phyloP scores from a whole-genome alignment of 495 filamentous ascomycete genomes.

The Extremus antarcticus region DNA sequence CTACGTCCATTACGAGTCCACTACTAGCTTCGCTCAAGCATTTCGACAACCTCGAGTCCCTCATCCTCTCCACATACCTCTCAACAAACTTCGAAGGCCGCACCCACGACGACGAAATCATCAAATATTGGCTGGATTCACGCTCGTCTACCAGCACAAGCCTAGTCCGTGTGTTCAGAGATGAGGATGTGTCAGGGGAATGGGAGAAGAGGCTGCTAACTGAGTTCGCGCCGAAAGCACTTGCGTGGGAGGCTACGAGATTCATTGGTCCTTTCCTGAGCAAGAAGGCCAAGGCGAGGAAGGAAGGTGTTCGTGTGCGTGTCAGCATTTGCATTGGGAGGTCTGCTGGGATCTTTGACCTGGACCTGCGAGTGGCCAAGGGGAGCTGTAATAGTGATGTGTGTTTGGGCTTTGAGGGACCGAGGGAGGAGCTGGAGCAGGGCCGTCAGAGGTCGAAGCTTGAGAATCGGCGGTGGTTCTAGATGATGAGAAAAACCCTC shows the following conservation, averaged over 20 bases:
- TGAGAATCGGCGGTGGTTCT: conserved; percentile 19
- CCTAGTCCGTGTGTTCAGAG: neutral
- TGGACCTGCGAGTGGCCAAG: conserved; percentile 24
- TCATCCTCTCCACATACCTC: conserved; percentile 25
- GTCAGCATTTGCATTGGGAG: conserved; percentile 27
- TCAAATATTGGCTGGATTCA: conserved; percentile 24
- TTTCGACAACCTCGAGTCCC: conserved; percentile 25
- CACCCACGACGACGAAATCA: conserved; percentile 23
- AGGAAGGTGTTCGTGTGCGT: conserved; percentile 25
- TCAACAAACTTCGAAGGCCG: conserved; percentile 21
- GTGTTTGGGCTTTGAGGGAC: conserved; percentile 25
- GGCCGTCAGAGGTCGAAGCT: conserved; percentile 16
- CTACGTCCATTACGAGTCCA: conserved; percentile 22
- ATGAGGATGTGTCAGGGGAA: conserved; percentile 7
- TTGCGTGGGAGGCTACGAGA: conserved; percentile 21
- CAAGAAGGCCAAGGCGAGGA: conserved; percentile 20
- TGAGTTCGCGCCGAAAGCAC: conserved; percentile 18
- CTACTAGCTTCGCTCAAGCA: conserved; percentile 23
- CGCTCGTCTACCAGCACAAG: conserved; percentile 13
- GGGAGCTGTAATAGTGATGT: conserved; percentile 8
- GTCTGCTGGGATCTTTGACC: conserved; percentile 25
- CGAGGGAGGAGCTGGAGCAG: conserved; percentile 27
- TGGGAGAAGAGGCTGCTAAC: conserved; percentile 23
- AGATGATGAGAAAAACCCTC: neutral
- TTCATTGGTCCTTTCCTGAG: conserved; percentile 23